Evolutionary conservation across 768 basidiomycete species (phyloP).

Genomic region (Lactifluus subvellereus): DNA sequence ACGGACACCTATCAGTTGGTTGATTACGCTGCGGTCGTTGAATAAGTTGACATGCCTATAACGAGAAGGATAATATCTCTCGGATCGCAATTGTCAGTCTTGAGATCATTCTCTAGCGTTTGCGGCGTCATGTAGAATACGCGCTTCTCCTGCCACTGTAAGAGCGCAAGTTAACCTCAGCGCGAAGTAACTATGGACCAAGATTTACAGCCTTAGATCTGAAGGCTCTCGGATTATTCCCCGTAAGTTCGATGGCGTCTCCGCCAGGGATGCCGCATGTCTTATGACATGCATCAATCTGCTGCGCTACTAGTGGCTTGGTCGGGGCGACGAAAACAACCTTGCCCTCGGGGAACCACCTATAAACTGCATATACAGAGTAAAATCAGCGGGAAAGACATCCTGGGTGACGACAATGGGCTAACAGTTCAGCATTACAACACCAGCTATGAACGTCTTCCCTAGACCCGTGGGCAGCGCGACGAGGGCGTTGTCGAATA

Average conservation of each 20-base stretch:
- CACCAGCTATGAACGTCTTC: slow-evolving; percentile 97
- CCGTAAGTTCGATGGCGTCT: slow-evolving; percentile 85
- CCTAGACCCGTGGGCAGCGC: slow-evolving; percentile 94
- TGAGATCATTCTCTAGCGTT: slow-evolving; percentile 84
- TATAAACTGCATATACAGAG: slow-evolving; percentile 53
- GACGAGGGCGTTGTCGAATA: slow-evolving; percentile 92
- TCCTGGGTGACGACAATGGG: slow-evolving; percentile 7
- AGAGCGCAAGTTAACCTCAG: not conserved
- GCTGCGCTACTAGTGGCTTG: slow-evolving; percentile 93
- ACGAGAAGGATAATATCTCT: slow-evolving; percentile 81
- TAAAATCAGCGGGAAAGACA: not conserved
- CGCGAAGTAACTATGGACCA: not conserved
- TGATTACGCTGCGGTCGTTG: not conserved
- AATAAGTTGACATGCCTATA: slow-evolving; percentile 49
- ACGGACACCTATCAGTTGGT: not conserved
- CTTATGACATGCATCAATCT: slow-evolving; percentile 88
- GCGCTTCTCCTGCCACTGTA: slow-evolving; percentile 73
- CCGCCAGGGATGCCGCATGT: slow-evolving; percentile 88
- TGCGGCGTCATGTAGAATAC: slow-evolving; percentile 97
- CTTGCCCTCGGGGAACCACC: slow-evolving; percentile 90
- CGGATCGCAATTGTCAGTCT: slow-evolving; percentile 65
- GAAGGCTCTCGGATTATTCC: slow-evolving; percentile 49
- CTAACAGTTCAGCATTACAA: slow-evolving; percentile 91
- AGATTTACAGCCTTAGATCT: slow-evolving; percentile 56
- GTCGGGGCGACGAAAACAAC: slow-evolving; percentile 95